These are phyloP conservation scores for Suillus variegatus DNA, from an alignment of 768 basidiomycete genomes.

Conservation along the genomic window DNA sequence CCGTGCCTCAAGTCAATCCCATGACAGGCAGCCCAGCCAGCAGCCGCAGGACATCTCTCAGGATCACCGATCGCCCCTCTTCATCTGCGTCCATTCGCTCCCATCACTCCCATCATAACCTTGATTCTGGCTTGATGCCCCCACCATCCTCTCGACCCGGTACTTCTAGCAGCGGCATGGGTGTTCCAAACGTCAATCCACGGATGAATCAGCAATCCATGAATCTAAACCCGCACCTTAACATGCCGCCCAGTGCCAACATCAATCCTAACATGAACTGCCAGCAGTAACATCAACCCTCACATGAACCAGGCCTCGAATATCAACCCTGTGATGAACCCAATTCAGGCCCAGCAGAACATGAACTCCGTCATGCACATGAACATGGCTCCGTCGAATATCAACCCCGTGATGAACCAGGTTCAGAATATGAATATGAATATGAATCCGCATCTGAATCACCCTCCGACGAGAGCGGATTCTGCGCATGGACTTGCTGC, in stretches of 20 bases:
- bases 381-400: constrained; percentile 13
- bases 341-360: constrained; percentile 22
- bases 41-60: constrained; percentile 1
- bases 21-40: constrained; percentile 19
- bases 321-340: constrained; percentile 14
- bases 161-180: constrained; percentile 24
- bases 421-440: neutral
- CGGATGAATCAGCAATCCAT: constrained; percentile 27
- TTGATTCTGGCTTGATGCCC: constrained; percentile 24
- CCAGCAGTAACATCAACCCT: constrained; percentile 12
- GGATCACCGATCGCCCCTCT: constrained; percentile 24
- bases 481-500: constrained; percentile 25
- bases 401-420: constrained; percentile 15
- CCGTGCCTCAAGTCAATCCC: constrained; percentile 24
- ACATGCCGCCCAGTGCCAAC: constrained; percentile 12
- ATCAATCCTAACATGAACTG: constrained; percentile 19
- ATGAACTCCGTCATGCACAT: constrained; percentile 16
- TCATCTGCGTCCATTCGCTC: constrained; percentile 31
- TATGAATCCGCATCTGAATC: constrained; percentile 19
- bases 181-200: constrained; percentile 13
- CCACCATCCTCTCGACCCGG: constrained; percentile 28
- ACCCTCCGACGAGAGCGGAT: constrained; percentile 31
- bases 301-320: constrained; percentile 25
- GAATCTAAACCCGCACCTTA: constrained; percentile 25
- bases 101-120: constrained; percentile 25